phyloP scores from a whole-genome alignment of 176 grass and related monocot genomes.

The Sorghum bicolor region DNA sequence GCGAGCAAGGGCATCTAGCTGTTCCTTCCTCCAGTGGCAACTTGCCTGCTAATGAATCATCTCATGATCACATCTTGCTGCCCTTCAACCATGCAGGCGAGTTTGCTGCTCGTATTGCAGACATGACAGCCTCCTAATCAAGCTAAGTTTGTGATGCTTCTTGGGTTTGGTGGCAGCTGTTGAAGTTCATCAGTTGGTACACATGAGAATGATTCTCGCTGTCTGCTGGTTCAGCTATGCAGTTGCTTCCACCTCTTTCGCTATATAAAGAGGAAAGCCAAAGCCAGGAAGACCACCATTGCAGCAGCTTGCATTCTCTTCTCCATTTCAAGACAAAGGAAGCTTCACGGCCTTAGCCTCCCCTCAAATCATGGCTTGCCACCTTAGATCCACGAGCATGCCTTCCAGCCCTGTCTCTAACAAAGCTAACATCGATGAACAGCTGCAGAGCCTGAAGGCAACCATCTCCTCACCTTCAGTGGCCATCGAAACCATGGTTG shows the following conservation, averaged over 20 bases:
- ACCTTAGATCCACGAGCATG: background rate
- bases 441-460: constrained; percentile 14
- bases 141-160: background rate
- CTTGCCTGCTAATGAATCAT: background rate
- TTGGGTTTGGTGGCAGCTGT: background rate
- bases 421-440: background rate
- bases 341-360: background rate
- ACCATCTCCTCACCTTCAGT: background rate
- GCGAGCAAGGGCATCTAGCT: background rate
- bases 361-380: background rate
- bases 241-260: background rate
- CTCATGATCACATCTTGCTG: background rate
- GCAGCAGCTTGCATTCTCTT: background rate
- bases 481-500: background rate
- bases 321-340: background rate
- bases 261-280: constrained; percentile 16
- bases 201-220: constrained; percentile 6
- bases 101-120: background rate
- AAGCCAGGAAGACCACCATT: background rate
- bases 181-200: background rate
- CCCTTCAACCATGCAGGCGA: background rate
- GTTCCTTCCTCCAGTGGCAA: background rate
- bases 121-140: constrained; percentile 16
- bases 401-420: constrained; percentile 9
- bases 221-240: background rate